A percentile compares a stretch with the other conserved stretches of the same genome.
Evolutionary conservation across 2,329 filamentous ascomycete genomes (phyloP).

Genomic region (Exophiala mesophila): DNA sequence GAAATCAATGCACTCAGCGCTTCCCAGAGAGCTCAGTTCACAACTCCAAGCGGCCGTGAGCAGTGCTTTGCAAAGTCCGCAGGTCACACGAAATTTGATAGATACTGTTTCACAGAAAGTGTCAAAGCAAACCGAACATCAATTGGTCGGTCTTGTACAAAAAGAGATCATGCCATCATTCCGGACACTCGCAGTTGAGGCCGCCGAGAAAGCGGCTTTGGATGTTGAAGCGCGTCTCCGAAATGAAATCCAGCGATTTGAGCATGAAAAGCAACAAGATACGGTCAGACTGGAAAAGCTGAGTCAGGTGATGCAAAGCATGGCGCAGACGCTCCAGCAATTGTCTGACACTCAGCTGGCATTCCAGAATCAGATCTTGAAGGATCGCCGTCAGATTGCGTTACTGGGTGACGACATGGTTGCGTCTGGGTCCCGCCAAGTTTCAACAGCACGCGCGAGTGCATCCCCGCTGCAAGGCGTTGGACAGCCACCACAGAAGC

Average conservation of each 20-base stretch:
- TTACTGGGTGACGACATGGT: conserved; percentile 25
- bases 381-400: conserved; percentile 23
- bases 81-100: conserved; percentile 66
- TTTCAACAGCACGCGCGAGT: conserved; percentile 19
- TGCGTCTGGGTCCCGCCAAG: conserved; percentile 26
- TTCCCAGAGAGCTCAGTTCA: conserved; percentile 70
- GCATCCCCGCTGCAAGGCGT: conserved; percentile 24
- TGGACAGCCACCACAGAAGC: conserved; percentile 18
- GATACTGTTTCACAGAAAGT: conserved; percentile 68
- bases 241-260: conserved; percentile 48
- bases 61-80: conserved; percentile 66
- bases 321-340: conserved; percentile 49
- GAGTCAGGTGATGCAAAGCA: conserved; percentile 46
- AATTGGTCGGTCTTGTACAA: conserved; percentile 58
- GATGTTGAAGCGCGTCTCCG: conserved; percentile 62
- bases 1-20: conserved; percentile 57
- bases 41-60: conserved; percentile 63
- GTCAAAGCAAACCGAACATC: conserved; percentile 62
- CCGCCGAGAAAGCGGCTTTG: conserved; percentile 61
- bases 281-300: conserved; percentile 59
- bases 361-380: conserved; percentile 39
- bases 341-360: conserved; percentile 40
- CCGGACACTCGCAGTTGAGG: conserved; percentile 58
- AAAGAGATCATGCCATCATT: conserved; percentile 63
- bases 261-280: conserved; percentile 50